Evolutionary conservation across 345 rosid genomes (phyloP).

Genomic region (Boechera retrofracta): DNA sequence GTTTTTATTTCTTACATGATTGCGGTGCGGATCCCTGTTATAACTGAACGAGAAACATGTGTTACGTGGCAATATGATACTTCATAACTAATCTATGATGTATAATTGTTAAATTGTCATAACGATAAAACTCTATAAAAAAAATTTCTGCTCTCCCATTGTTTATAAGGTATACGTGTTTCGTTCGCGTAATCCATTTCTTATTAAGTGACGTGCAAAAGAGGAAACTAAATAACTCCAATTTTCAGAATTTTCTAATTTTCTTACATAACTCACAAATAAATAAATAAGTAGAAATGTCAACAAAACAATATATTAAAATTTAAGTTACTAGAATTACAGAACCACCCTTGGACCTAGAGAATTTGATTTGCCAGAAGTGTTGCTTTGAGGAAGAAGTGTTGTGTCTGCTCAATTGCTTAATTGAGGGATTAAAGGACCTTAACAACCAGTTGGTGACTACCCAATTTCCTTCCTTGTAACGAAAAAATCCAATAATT

Average conservation of each 20-base stretch:
- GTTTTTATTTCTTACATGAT: conserved; percentile 9
- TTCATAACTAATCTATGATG: conserved; percentile 34
- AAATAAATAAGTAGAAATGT: conserved; percentile 7
- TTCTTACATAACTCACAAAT: conserved; percentile 1
- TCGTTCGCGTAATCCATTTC: conserved; percentile 25
- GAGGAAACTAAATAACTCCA: conserved; percentile 33
- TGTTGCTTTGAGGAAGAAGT: conserved; percentile 39
- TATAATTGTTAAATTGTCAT: conserved; percentile 9
- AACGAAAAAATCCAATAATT: conserved; percentile 30
- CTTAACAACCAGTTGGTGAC: conserved; percentile 81
- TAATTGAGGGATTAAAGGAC: conserved; percentile 56
- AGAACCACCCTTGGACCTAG: conserved; percentile 6
- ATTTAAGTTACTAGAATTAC: background rate
- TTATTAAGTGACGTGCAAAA: conserved; percentile 48
- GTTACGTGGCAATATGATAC: conserved; percentile 25
- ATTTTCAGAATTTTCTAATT: background rate
- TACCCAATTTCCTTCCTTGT: conserved; percentile 36
- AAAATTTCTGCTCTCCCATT: background rate
- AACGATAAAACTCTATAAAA: background rate
- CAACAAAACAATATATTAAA: conserved; percentile 27
- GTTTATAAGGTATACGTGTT: conserved; percentile 12
- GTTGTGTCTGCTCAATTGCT: conserved; percentile 55
- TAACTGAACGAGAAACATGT: conserved; percentile 35
- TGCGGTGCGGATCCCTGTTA: conserved; percentile 3
- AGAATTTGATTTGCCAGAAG: conserved; percentile 31